Evolutionary conservation across 2,329 filamentous ascomycete species (phyloP).

Genomic region (Cytospora piceae): DNA sequence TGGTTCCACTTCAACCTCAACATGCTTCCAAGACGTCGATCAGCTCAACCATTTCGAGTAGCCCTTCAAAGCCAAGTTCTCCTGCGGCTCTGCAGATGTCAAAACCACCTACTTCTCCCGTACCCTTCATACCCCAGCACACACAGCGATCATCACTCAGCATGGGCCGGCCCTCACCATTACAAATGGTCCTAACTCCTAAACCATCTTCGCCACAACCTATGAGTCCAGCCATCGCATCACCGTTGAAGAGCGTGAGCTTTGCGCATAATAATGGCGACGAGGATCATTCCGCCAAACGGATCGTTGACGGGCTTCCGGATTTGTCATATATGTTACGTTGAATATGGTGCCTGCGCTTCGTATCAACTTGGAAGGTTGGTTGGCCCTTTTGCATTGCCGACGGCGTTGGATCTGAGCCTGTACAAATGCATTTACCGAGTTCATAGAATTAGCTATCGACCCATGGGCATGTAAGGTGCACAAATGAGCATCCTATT

Average conservation of each 20-base stretch:
- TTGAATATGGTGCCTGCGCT: constrained; percentile 29
- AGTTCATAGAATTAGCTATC: background rate
- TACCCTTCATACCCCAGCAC: constrained; percentile 12
- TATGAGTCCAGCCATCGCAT: background rate
- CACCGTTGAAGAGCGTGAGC: constrained; percentile 11
- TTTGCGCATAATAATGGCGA: constrained; percentile 18
- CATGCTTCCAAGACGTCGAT: constrained; percentile 23
- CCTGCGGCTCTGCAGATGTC: constrained; percentile 13
- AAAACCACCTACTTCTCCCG: constrained; percentile 10
- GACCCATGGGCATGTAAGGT: background rate
- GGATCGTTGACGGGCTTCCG: constrained; percentile 37
- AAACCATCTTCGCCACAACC: constrained; percentile 20
- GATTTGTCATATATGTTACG: constrained; percentile 43
- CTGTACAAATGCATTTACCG: background rate
- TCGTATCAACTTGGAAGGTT: constrained; percentile 1
- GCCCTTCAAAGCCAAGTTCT: constrained; percentile 10
- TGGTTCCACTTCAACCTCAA: constrained; percentile 8
- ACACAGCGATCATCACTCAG: constrained; percentile 24
- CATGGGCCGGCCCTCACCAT: constrained; percentile 23
- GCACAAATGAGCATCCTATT: background rate
- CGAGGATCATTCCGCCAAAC: constrained; percentile 30
- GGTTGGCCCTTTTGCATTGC: constrained; percentile 20
- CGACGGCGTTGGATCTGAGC: constrained; percentile 19
- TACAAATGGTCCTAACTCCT: constrained; percentile 24
- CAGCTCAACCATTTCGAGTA: constrained; percentile 3